Evolutionary conservation across 345 rosid genomes (phyloP).

Genomic region (Hirschfeldia incana): DNA sequence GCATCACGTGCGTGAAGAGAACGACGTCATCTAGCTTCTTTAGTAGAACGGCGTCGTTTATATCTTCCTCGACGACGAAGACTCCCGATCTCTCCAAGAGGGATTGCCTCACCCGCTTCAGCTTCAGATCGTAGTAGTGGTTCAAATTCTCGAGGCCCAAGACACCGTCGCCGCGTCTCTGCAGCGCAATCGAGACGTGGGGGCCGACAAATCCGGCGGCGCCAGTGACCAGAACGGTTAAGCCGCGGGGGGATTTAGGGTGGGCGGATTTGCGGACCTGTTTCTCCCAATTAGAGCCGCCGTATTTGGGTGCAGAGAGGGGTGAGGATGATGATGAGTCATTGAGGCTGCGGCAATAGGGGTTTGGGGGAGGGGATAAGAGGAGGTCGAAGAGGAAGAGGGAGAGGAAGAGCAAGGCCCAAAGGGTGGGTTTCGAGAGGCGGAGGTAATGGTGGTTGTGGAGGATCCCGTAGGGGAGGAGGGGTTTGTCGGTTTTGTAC

Average conservation of each 20-base stretch:
- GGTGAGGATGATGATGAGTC: slow-evolving; percentile 21
- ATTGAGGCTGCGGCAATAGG: slow-evolving; percentile 48
- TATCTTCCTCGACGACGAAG: slow-evolving; percentile 63
- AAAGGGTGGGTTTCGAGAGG: slow-evolving; percentile 48
- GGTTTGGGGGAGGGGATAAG: slow-evolving; percentile 35
- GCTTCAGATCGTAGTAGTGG: slow-evolving; percentile 54
- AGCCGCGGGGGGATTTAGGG: slow-evolving; percentile 42
- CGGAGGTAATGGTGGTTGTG: slow-evolving; percentile 54
- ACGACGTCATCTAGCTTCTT: slow-evolving; percentile 57
- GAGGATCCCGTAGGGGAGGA: slow-evolving; percentile 32
- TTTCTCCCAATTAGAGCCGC: slow-evolving; percentile 55
- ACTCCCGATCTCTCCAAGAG: slow-evolving; percentile 55
- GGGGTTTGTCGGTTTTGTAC: slow-evolving; percentile 56
- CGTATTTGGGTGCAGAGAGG: slow-evolving; percentile 32
- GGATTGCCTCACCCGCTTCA: slow-evolving; percentile 57
- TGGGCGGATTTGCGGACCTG: slow-evolving; percentile 53
- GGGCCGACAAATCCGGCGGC: slow-evolving; percentile 84
- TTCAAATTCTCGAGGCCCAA: slow-evolving; percentile 78
- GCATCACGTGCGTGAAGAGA: slow-evolving; percentile 62
- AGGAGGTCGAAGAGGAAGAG: slow-evolving; percentile 49
- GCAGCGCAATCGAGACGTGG: slow-evolving; percentile 57
- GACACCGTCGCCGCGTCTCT: slow-evolving; percentile 75
- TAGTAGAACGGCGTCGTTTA: slow-evolving; percentile 52
- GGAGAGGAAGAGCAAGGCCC: slow-evolving; percentile 52
- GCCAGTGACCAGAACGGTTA: slow-evolving; percentile 68